Evolutionary conservation across 228 moss, liverwort and hornwort genomes (phyloP).

Genomic region (Sphagnum fallax): DNA sequence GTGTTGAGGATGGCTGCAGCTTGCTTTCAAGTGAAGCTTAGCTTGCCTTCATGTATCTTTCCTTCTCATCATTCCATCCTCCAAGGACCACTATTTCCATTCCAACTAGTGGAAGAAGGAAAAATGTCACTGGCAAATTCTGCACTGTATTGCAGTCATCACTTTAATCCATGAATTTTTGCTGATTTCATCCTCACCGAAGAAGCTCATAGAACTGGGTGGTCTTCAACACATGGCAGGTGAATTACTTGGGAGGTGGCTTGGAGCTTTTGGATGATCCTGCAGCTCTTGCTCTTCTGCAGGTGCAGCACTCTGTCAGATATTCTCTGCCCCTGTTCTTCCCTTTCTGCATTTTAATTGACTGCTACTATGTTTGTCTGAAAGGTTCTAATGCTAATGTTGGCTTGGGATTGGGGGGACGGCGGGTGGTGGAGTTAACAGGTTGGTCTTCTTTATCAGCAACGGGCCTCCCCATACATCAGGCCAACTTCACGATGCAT

Average conservation of each 20-base stretch:
- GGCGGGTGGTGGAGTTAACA: slow-evolving; percentile 8
- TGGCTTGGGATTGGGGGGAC: neutral
- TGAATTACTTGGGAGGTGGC: slow-evolving; percentile 72
- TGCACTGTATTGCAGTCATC: too few species aligned
- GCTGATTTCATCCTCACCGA: too few species aligned
- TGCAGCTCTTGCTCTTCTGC: slow-evolving; percentile 60
- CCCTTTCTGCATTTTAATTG: neutral
- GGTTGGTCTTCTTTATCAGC: slow-evolving; percentile 91
- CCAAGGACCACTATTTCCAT: too few species aligned
- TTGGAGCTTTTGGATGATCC: slow-evolving; percentile 84
- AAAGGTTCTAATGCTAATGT: too few species aligned
- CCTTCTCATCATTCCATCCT: too few species aligned
- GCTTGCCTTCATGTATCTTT: too few species aligned
- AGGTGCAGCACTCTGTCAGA: slow-evolving; percentile 23
- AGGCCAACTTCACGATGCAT: slow-evolving; percentile 68
- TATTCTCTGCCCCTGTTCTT: neutral
- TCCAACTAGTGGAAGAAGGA: too few species aligned
- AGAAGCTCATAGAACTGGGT: too few species aligned
- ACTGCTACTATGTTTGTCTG: neutral
- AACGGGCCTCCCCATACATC: slow-evolving; percentile 65
- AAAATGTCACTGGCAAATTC: too few species aligned
- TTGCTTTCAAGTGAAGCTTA: too few species aligned
- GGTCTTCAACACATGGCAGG: slow-evolving; percentile 17
- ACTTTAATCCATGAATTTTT: too few species aligned
- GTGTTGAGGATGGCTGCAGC: neutral